Base-by-base conservation (phyloP, 148 eudicot genomes). In the Diospyros kaki region DNA sequence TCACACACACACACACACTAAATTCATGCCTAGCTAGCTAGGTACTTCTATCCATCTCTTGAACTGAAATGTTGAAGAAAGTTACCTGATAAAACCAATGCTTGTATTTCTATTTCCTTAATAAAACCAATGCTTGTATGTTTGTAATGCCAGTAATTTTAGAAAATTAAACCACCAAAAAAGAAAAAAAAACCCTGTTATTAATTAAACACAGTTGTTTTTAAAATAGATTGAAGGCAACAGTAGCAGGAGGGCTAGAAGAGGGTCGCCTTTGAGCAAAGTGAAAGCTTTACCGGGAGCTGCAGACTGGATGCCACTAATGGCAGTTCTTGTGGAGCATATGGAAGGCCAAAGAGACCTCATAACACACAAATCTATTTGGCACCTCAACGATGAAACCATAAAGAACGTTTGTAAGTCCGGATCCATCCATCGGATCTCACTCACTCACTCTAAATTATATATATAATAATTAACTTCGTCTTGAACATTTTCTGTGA, bases 361-460 rank as follows among this genome's bases (percentile, higher is more conserved):
- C 73, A 83, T 90, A 14, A 85, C 88, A 17, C 81, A 87, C 63
- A 92, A 92, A 73, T 88, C 91, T 38, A 76, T 92, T 64, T 92
- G 97, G 97, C 97, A 92, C 52, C 92, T 92, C n/a, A 92, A 85
- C 77, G 90, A 92, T 79, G 63, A 80, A 28, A 75, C 84, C 76
- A 92, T 92, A 64, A 92, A 92, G 83, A 90, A 83, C 79, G 90
- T 92, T 80, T 92, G 97, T 92, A 81, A 84, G 94, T 86, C 11
- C 65, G 5, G 7, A 8, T 48, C 8, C 8, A 4, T 48, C 52
- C 52, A 4, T 48, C 52, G 4, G 6, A 4, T 48, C 18, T 10
- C 28, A 5, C 46, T 69, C 10, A 39, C 73, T 51, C 9, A 28
- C 28, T 28, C 5, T 55, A 38, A 61, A 52, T 61, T 42, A 2